phyloP scores from a whole-genome alignment of 2,329 filamentous ascomycete genomes.

The Fusarium sterilihyphosum region DNA sequence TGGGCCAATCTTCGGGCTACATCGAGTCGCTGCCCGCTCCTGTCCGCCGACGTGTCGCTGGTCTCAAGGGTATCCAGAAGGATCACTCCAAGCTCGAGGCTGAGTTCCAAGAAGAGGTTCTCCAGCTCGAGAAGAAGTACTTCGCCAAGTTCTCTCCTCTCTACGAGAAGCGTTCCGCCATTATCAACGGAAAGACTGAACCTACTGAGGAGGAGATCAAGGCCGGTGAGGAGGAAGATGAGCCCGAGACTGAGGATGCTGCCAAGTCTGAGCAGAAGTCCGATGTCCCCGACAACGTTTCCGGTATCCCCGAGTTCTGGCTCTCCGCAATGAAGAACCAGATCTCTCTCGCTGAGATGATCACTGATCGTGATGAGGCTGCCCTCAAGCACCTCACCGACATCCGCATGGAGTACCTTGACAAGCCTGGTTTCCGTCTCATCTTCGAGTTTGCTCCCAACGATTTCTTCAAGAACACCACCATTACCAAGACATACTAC shows the following conservation, averaged over 20 bases:
- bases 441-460: slow-evolving; percentile 98
- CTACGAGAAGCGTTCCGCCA: slow-evolving; percentile 92
- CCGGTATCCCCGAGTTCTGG: slow-evolving; percentile 99
- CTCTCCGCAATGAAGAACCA: slow-evolving; percentile 99
- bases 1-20: slow-evolving; percentile 96
- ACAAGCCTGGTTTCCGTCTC: slow-evolving; percentile 96
- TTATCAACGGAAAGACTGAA: slow-evolving; percentile 88
- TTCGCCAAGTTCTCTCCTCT: slow-evolving; percentile 98
- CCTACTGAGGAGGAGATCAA: slow-evolving; percentile 88
- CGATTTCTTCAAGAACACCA: slow-evolving; percentile 97
- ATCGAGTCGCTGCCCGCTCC: slow-evolving; percentile 92
- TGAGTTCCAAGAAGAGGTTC: slow-evolving; percentile 97
- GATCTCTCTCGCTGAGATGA: slow-evolving; percentile 95
- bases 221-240: slow-evolving; percentile 83
- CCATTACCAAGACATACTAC: slow-evolving; percentile 96
- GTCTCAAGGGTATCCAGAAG: slow-evolving; percentile 97
- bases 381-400: slow-evolving; percentile 91
- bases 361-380: slow-evolving; percentile 95
- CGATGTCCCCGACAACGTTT: slow-evolving; percentile 65
- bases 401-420: slow-evolving; percentile 99
- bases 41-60: slow-evolving; percentile 92
- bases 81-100: slow-evolving; percentile 98
- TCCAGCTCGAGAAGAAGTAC: slow-evolving; percentile 99
- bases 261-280: slow-evolving; percentile 67
- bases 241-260: slow-evolving; percentile 75